These are phyloP conservation scores for Lasiodiplodia citricola DNA, from an alignment of 2,329 filamentous ascomycete genomes.

Conservation along the genomic window DNA sequence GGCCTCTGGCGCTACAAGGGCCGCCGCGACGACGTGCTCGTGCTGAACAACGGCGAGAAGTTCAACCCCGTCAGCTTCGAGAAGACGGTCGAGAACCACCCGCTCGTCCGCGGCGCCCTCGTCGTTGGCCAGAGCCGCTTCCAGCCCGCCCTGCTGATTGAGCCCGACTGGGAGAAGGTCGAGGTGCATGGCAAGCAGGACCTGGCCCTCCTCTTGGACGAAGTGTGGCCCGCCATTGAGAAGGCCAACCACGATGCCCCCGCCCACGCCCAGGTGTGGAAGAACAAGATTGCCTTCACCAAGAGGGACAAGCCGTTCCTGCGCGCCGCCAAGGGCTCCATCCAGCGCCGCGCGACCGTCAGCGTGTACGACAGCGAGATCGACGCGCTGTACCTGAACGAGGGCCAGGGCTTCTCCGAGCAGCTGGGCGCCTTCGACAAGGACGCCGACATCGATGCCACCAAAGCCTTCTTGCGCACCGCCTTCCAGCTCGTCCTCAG, in stretches of 20 bases:
- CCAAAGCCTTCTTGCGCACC: constrained; percentile 30
- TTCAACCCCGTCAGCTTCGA: constrained; percentile 34
- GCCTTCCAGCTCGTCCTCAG: constrained; percentile 28
- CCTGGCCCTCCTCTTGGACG: constrained; percentile 43
- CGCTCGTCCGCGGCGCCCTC: constrained; percentile 37
- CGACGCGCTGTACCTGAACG: constrained; percentile 48
- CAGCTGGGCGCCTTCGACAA: constrained; percentile 17
- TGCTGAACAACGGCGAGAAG: constrained; percentile 33
- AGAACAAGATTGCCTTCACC: constrained; percentile 50
- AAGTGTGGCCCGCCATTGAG: constrained; percentile 53
- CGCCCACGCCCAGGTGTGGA: constrained; percentile 50
- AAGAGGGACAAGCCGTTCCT: constrained; percentile 51
- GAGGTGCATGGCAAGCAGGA: constrained; percentile 23
- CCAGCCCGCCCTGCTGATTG: constrained; percentile 39
- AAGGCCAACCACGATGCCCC: constrained; percentile 49
- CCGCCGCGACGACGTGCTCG: constrained; percentile 33
- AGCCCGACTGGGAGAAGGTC: constrained; percentile 30
- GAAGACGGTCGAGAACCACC: constrained; percentile 33
- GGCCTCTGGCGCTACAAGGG: constrained; percentile 32
- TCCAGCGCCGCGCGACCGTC: constrained; percentile 50
- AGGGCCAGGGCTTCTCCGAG: constrained; percentile 21
- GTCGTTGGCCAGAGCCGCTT: constrained; percentile 40
- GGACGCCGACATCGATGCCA: constrained; percentile 19
- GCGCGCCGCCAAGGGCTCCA: constrained; percentile 53
- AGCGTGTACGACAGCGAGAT: constrained; percentile 53